These are phyloP conservation scores for Avena sativa DNA, from an alignment of 176 grass and related monocot genomes.

Conservation along the genomic window DNA sequence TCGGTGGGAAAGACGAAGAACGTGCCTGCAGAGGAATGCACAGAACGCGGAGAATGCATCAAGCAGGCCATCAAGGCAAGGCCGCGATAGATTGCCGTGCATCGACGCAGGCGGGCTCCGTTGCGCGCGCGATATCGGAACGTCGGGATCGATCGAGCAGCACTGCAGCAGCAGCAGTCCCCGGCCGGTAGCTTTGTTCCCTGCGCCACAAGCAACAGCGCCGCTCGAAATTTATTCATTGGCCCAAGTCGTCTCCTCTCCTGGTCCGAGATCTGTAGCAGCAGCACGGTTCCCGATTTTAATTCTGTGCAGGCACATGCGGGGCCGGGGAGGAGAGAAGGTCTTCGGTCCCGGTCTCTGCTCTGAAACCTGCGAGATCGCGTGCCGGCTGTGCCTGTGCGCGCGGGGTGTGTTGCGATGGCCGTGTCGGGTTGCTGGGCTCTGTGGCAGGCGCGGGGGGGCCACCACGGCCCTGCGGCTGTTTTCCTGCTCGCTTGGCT, in stretches of 20 bases:
- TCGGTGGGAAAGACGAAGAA: background rate
- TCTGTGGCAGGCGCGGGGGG: too few species aligned
- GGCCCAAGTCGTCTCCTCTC: background rate
- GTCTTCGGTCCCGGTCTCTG: background rate
- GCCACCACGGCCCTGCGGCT: background rate
- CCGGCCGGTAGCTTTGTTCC: slow-evolving; percentile 7
- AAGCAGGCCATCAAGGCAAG: too few species aligned
- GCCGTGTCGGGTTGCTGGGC: too few species aligned
- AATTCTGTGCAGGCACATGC: slow-evolving; percentile 42
- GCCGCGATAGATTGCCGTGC: too few species aligned
- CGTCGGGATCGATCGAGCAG: background rate
- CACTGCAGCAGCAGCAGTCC: too few species aligned
- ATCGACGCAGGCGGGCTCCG: too few species aligned
- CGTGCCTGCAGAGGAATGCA: background rate
- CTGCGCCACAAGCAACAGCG: slow-evolving; percentile 49
- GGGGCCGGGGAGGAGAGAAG: background rate
- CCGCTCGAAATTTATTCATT: slow-evolving; percentile 21
- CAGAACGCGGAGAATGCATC: background rate
- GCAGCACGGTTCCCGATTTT: slow-evolving; percentile 13
- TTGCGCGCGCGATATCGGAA: background rate
- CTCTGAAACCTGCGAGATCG: slow-evolving; percentile 19
- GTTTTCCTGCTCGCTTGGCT: background rate
- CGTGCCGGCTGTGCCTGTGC: background rate
- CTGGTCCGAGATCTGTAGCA: slow-evolving; percentile 41
- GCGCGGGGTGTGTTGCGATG: too few species aligned